These are phyloP conservation scores for Termitomyces eurrhizus DNA, from an alignment of 768 basidiomycete species.

Conservation along the genomic window DNA sequence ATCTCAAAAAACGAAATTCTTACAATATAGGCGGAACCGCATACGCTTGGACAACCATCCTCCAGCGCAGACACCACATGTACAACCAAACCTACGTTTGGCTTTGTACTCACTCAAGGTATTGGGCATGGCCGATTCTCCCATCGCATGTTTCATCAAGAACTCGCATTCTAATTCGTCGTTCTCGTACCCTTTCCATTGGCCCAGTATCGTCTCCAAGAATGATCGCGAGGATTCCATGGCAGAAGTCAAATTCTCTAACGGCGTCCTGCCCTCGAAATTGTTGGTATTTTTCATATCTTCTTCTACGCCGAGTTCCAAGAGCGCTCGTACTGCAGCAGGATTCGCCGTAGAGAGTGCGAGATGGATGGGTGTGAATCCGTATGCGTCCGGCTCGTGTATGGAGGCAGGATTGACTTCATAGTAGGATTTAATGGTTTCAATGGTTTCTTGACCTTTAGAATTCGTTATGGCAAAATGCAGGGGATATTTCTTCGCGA, in stretches of 20 bases:
- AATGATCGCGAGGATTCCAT: constrained; percentile 7
- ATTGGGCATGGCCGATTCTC: background rate
- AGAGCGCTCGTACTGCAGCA: background rate
- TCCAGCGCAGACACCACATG: constrained; percentile 18
- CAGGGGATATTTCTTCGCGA: background rate
- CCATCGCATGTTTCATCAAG: constrained; percentile 4
- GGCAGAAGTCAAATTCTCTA: background rate
- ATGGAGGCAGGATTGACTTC: background rate
- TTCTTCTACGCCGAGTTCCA: constrained; percentile 3
- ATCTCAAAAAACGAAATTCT: background rate
- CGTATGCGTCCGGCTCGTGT: constrained; percentile 1
- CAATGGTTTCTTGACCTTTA: background rate
- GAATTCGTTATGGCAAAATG: background rate
- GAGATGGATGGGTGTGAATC: constrained; percentile 1
- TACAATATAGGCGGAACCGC: constrained; percentile 11
- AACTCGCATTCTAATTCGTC: constrained; percentile 7
- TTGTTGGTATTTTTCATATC: constrained; percentile 7
- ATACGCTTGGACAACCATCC: constrained; percentile 21
- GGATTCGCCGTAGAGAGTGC: background rate
- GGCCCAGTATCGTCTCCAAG: background rate
- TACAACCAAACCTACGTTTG: constrained; percentile 20
- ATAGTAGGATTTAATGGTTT: background rate
- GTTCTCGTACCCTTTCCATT: constrained; percentile 7
- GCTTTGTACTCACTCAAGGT: constrained; percentile 13
- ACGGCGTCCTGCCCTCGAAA: constrained; percentile 2